phyloP scores from a whole-genome alignment of 257 asterid genomes.

The Gentiana macrophylla region DNA sequence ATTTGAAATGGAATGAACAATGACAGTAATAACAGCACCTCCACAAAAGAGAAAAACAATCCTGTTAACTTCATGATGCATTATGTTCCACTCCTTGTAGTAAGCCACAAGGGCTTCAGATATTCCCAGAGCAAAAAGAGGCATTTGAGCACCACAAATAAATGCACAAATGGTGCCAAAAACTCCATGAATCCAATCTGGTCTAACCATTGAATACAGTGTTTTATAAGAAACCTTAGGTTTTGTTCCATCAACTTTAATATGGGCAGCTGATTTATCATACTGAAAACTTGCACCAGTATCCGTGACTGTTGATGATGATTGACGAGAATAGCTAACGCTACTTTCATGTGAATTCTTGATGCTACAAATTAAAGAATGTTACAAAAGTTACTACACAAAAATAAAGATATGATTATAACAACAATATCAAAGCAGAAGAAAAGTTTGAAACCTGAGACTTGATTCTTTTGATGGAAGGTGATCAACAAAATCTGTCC shows the following conservation, averaged over 20 bases:
- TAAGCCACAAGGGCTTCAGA: constrained; percentile 93
- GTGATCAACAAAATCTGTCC: constrained; percentile 49
- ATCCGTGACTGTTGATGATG: constrained; percentile 73
- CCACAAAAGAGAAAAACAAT: constrained; percentile 76
- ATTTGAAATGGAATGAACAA: constrained; percentile 69
- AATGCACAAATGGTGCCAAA: constrained; percentile 72
- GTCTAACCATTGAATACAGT: constrained; percentile 69
- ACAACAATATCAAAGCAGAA: no score
- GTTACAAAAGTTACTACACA: no score
- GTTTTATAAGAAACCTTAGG: constrained; percentile 47
- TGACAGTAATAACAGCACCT: constrained; percentile 67
- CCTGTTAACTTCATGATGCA: constrained; percentile 69
- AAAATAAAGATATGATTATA: no score
- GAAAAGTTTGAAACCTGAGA: constrained; percentile 31
- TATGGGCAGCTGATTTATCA: constrained; percentile 54
- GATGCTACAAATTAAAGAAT: constrained; percentile 20
- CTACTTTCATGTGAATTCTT: constrained; percentile 74
- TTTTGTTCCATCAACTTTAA: constrained; percentile 59
- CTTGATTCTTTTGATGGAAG: constrained; percentile 57
- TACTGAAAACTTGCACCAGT: constrained; percentile 90
- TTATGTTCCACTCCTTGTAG: constrained; percentile 97
- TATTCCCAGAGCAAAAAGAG: constrained; percentile 91
- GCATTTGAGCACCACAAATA: constrained; percentile 92
- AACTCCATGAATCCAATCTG: constrained; percentile 81
- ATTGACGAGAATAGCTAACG: constrained; percentile 58